phyloP scores from a whole-genome alignment of 2,329 filamentous ascomycete species.

The Aspergillus proliferans region DNA sequence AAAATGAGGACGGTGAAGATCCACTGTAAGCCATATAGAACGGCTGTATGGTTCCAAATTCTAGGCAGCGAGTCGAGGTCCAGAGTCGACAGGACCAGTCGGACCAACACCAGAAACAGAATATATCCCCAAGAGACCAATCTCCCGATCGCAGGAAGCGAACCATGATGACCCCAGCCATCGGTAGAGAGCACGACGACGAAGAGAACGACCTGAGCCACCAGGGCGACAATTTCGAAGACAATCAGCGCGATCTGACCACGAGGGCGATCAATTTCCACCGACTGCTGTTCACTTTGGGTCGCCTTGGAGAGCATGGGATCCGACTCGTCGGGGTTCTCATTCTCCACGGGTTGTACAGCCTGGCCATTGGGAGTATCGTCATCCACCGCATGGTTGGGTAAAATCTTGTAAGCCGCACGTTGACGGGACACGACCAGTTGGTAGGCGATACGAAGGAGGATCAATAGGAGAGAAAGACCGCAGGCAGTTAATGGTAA shows the following conservation, averaged over 20 bases:
- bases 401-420: slow-evolving; percentile 50
- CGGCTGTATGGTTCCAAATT: slow-evolving; percentile 88
- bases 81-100: slow-evolving; percentile 58
- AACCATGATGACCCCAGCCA: slow-evolving; percentile 54
- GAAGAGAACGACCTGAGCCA: slow-evolving; percentile 65
- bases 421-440: slow-evolving; percentile 48
- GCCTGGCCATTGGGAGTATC: slow-evolving; percentile 52
- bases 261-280: slow-evolving; percentile 66
- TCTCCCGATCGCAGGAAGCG: slow-evolving; percentile 57
- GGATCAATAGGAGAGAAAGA: slow-evolving; percentile 63
- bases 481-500: slow-evolving; percentile 67
- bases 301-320: slow-evolving; percentile 52
- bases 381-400: slow-evolving; percentile 29
- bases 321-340: slow-evolving; percentile 47
- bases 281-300: slow-evolving; percentile 42
- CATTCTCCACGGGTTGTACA: background rate
- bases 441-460: slow-evolving; percentile 52
- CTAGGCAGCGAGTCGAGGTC: slow-evolving; percentile 62
- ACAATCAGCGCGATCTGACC: slow-evolving; percentile 65
- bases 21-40: slow-evolving; percentile 79
- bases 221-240: slow-evolving; percentile 68
- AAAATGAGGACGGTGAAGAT: slow-evolving; percentile 68
- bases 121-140: slow-evolving; percentile 77
- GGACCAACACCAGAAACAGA: slow-evolving; percentile 63
- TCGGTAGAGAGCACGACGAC: slow-evolving; percentile 56